Percentiles rank a stretch among this genome's conserved stretches.
Conservation (phyloP, 2,329 filamentous ascomycete species). For the Pseudogymnoascus sp. region DNA sequence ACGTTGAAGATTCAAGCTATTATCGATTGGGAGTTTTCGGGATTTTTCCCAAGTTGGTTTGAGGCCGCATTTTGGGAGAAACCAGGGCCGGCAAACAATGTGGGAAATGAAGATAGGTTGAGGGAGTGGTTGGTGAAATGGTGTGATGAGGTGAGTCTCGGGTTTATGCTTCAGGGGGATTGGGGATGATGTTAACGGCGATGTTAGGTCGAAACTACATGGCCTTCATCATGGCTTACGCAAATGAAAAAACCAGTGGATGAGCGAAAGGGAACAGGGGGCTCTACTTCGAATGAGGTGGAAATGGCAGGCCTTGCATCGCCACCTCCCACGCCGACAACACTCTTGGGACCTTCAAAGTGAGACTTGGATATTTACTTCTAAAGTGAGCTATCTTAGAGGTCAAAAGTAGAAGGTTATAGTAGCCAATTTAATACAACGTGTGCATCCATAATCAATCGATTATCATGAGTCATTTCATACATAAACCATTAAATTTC, state of each 20-base stretch:
- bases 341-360: background rate
- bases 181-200: background rate
- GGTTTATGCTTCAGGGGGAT: background rate
- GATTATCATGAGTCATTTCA: background rate
- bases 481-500: background rate
- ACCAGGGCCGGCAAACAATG: background rate
- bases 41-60: slow-evolving; percentile 32
- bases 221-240: background rate
- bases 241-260: background rate
- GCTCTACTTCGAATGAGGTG: background rate
- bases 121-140: background rate
- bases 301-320: background rate
- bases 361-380: background rate
- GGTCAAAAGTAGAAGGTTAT: background rate
- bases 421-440: background rate
- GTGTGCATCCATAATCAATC: background rate
- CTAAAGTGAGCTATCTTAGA: background rate
- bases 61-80: slow-evolving; percentile 22
- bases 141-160: background rate
- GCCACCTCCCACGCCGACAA: background rate
- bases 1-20: slow-evolving; percentile 33
- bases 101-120: slow-evolving; percentile 1
- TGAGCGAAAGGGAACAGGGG: background rate
- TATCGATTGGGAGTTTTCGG: slow-evolving; percentile 37
- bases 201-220: background rate